Percentiles rank a stretch among this genome's conserved stretches.
phyloP scores from a whole-genome alignment of 139 green algal genomes.

The Micromonas pusilla region DNA sequence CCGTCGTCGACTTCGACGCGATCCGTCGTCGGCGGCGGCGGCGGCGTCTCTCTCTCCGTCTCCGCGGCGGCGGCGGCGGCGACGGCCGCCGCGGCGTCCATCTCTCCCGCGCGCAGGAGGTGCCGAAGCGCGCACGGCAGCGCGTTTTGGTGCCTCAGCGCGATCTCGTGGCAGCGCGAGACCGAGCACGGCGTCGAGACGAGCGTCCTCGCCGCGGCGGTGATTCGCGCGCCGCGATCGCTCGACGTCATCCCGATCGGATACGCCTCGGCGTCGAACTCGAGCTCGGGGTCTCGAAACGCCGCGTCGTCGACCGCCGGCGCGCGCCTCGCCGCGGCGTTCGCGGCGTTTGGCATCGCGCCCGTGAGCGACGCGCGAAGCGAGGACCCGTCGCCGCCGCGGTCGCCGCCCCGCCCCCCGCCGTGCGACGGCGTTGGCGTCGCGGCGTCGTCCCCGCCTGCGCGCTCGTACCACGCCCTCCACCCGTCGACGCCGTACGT shows the following conservation, averaged over 20 bases:
- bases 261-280: constrained; percentile 91
- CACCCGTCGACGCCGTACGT: background rate
- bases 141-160: constrained; percentile 81
- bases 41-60: constrained; percentile 34
- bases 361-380: too few species aligned
- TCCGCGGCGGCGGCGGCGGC: constrained; percentile 41
- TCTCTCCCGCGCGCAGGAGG: constrained; percentile 62
- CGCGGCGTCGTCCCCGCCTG: too few species aligned
- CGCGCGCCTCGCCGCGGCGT: too few species aligned
- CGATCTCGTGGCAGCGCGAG: constrained; percentile 66
- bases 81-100: background rate
- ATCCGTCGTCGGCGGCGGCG: constrained; percentile 5
- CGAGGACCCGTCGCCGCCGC: too few species aligned
- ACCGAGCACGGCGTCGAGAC: constrained; percentile 13
- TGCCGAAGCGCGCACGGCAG: constrained; percentile 84
- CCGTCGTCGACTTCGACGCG: too few species aligned
- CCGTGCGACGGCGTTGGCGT: background rate
- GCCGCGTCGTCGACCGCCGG: background rate
- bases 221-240: constrained; percentile 5
- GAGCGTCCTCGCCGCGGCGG: background rate
- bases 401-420: too few species aligned
- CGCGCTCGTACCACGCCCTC: background rate
- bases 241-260: constrained; percentile 70
- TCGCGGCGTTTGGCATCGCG: too few species aligned
- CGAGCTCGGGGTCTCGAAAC: constrained; percentile 77